phyloP scores from a whole-genome alignment of 2,329 filamentous ascomycete genomes.

The Penicillium sp. region DNA sequence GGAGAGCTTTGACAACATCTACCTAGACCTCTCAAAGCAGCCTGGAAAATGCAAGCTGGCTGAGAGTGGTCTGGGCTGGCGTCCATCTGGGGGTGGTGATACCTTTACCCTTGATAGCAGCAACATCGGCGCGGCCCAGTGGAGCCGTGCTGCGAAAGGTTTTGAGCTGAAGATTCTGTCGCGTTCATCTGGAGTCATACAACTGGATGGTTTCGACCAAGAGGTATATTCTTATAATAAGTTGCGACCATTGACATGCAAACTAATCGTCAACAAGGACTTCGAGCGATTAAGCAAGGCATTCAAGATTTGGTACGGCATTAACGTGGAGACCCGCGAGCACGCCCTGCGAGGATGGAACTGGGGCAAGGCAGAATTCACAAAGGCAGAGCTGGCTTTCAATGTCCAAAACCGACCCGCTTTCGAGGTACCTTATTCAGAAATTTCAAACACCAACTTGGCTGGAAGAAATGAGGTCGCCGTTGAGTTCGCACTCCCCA shows the following conservation, averaged over 20 bases:
- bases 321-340: constrained; percentile 86
- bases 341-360: constrained; percentile 97
- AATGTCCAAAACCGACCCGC: constrained; percentile 95
- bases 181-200: constrained; percentile 79
- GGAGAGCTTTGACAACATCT: constrained; percentile 97
- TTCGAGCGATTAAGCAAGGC: constrained; percentile 86
- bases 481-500: constrained; percentile 82
- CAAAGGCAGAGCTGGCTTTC: constrained; percentile 91
- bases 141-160: constrained; percentile 89
- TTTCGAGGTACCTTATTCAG: constrained; percentile 95
- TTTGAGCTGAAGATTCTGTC: constrained; percentile 91
- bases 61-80: constrained; percentile 94
- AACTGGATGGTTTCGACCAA: constrained; percentile 91
- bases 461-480: constrained; percentile 97
- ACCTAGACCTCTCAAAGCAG: constrained; percentile 91
- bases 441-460: constrained; percentile 96
- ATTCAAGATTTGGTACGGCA: constrained; percentile 98
- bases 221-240: constrained; percentile 54
- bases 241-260: constrained; percentile 9
- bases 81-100: constrained; percentile 79
- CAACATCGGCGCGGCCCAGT: constrained; percentile 84
- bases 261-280: constrained; percentile 56
- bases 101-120: constrained; percentile 88
- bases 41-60: constrained; percentile 91
- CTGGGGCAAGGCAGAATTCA: constrained; percentile 97